A percentile compares a stretch with the other conserved stretches of the same genome.
Conservation (phyloP, 306 rosid species). For the Cyamopsis tetragonoloba region DNA sequence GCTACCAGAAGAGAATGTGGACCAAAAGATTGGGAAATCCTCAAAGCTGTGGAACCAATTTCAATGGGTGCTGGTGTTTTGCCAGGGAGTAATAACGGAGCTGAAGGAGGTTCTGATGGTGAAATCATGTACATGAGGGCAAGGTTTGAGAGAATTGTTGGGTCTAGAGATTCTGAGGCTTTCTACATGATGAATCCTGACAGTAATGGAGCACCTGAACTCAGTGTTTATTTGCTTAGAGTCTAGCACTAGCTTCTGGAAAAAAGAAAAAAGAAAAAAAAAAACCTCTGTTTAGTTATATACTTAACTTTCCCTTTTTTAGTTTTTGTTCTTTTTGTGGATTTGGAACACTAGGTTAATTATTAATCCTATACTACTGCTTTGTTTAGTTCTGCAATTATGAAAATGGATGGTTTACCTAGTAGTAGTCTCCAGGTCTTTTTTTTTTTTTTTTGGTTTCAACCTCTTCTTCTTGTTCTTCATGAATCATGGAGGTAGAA, state of each 20-base stretch:
- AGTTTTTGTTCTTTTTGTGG: slow-evolving; percentile 26
- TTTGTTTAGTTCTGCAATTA: slow-evolving; percentile 39
- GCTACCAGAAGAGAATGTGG: slow-evolving; percentile 88
- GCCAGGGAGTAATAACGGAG: slow-evolving; percentile 35
- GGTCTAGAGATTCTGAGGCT: slow-evolving; percentile 97
- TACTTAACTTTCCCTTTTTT: slow-evolving; percentile 11
- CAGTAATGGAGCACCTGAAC: slow-evolving; percentile 97
- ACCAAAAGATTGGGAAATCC: slow-evolving; percentile 71
- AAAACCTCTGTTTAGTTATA: slow-evolving; percentile 19
- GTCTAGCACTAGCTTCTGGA: slow-evolving; percentile 41
- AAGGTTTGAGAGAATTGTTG: slow-evolving; percentile 95
- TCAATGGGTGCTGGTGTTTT: slow-evolving; percentile 98
- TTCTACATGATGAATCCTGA: slow-evolving; percentile 99
- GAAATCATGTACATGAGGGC: slow-evolving; percentile 97
- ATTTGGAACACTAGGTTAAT: slow-evolving; percentile 33
- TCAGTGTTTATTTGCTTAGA: slow-evolving; percentile 92
- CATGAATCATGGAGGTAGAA: slow-evolving; percentile 30
- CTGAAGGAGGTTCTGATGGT: slow-evolving; percentile 39
- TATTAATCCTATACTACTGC: slow-evolving; percentile 27
- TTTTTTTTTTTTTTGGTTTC: not conserved
- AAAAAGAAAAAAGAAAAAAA: too few relatives aligned
- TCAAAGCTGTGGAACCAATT: slow-evolving; percentile 86
- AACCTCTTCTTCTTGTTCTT: slow-evolving; percentile 24
- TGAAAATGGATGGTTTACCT: slow-evolving; percentile 43
- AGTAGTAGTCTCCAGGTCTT: slow-evolving; percentile 38